Base-by-base conservation (phyloP, 495 filamentous ascomycete genomes). In the Chaetomium cochliodes region DNA sequence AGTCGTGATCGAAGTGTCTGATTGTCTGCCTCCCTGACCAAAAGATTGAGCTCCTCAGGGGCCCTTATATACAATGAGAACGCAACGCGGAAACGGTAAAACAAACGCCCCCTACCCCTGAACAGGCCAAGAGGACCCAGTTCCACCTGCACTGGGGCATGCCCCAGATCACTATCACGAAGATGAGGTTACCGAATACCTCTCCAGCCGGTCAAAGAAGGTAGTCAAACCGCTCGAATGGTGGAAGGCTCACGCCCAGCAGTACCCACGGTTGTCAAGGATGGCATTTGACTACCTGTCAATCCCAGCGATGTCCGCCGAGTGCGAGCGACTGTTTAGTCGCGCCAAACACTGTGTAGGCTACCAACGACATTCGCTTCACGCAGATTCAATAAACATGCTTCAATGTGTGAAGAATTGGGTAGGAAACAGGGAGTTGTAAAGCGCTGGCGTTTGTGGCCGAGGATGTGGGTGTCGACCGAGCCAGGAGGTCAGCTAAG, bases 271-370 rank as follows among this genome's bases (percentile, higher is more conserved):
- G n/a, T 22, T 58, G 0, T 44, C 37, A 15, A 26, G 0, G 2
- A 58, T 58, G 39, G 55, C 20, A 8, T 58, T 58, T 11, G 39
- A 58, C 20, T 26, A 15, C 12, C 55, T 58, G 3, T 58, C 55
- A 1, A 58, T 58, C 37, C 55, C 39, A 58, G 55, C 55, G 8
- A 58, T 58, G 37, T 58, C 37, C 1, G 25, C 55, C 3, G 55
- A 58, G 37, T 58, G 20, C 15, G 20, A 58, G 55, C n/a, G 55
- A 26, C 0, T 58, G 12, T 58, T 58, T 16, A 58, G 55, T 18
- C 39, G 39, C 55, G 37, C 39, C 2, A 58, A 58, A 20, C 37
- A 15, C 37, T 15, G 3, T 0, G 12, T 58, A 16, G 9, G 37
- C 11, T 5, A 16, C 39, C 37, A 58, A 26, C n/a, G 55, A 58